Conservation (phyloP, 75 land plant species). For the Picea glauca region DNA sequence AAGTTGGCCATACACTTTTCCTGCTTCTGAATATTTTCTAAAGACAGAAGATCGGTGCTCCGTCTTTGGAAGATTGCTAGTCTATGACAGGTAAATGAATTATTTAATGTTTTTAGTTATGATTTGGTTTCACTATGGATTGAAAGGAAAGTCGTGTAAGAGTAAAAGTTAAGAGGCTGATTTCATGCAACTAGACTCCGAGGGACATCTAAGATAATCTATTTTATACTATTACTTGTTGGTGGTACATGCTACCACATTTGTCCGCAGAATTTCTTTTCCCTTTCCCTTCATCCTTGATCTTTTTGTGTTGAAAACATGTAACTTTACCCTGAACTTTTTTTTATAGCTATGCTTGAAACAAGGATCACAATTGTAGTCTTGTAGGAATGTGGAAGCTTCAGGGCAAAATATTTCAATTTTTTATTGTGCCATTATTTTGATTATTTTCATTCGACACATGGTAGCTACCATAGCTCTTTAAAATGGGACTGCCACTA, state of each 20-base stretch:
- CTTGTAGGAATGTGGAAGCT: background rate
- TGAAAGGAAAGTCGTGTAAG: background rate
- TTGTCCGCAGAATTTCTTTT: background rate
- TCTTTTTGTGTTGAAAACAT: background rate
- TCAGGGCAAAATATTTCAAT: background rate
- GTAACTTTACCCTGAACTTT: background rate
- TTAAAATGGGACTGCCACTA: background rate
- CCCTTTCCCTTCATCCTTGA: background rate
- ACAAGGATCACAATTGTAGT: background rate
- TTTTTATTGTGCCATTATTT: background rate
- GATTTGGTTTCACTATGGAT: background rate
- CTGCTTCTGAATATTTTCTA: slow-evolving; percentile 47
- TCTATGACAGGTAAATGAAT: slow-evolving; percentile 41
- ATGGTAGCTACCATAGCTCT: background rate
- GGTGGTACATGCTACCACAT: background rate
- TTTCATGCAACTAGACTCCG: background rate
- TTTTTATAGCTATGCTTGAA: background rate
- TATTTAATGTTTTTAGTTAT: background rate
- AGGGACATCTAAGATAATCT: background rate
- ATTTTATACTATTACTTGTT: background rate
- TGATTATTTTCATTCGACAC: background rate
- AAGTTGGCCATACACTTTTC: slow-evolving; percentile 66
- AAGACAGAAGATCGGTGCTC: slow-evolving; percentile 34
- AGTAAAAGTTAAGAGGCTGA: background rate
- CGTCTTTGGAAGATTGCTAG: slow-evolving; percentile 49